These are phyloP conservation scores for Calocera viscosa DNA, from an alignment of 768 basidiomycete genomes.

Conservation along the genomic window DNA sequence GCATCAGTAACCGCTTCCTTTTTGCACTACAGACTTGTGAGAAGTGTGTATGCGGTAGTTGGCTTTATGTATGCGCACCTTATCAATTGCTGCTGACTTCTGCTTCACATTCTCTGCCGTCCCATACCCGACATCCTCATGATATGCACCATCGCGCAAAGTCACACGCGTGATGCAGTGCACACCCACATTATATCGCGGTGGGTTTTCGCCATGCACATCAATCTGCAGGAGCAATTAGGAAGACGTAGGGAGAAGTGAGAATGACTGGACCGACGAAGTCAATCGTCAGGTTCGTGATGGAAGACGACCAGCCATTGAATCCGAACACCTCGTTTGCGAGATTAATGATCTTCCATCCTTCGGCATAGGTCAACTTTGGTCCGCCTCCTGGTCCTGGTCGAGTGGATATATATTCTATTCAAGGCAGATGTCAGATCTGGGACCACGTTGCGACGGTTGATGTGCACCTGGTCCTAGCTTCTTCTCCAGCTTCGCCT, in stretches of 20 bases:
- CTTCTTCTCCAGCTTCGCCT: conserved; percentile 70
- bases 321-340: conserved; percentile 98
- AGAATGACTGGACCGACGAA: conserved; percentile 19
- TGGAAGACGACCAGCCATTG: conserved; percentile 83
- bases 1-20: conserved; percentile 97
- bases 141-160: conserved; percentile 71
- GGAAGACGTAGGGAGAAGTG: neutral
- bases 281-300: conserved; percentile 55
- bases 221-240: conserved; percentile 44
- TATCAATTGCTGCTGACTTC: conserved; percentile 80
- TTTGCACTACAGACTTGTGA: conserved; percentile 57
- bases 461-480: conserved; percentile 50
- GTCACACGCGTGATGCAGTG: conserved; percentile 81
- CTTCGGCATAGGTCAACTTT: conserved; percentile 89
- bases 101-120: conserved; percentile 69
- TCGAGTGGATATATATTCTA: conserved; percentile 75
- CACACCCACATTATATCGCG: conserved; percentile 57
- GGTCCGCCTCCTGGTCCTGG: conserved; percentile 77
- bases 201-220: conserved; percentile 46
- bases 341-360: conserved; percentile 95
- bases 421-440: neutral
- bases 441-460: neutral
- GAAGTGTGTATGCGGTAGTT: neutral
- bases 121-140: conserved; percentile 93
- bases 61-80: conserved; percentile 41